Percentiles rank a stretch among this genome's conserved stretches.
phyloP scores from a whole-genome alignment of 2,329 filamentous ascomycete genomes.

The Basipetospora chlamydospora region DNA sequence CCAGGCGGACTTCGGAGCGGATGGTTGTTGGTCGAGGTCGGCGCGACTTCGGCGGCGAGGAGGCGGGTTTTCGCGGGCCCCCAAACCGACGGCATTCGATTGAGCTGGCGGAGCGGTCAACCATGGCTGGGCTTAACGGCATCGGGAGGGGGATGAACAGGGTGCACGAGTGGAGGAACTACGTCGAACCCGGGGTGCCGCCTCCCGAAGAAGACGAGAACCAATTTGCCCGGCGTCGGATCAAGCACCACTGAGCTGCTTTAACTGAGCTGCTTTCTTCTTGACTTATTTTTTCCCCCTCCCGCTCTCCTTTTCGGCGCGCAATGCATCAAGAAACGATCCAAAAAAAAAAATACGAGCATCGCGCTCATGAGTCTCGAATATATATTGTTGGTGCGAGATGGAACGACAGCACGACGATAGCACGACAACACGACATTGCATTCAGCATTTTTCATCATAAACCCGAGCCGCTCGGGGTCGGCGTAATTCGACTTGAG shows the following conservation, averaged over 20 bases:
- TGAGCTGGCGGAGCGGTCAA: slow-evolving; percentile 1
- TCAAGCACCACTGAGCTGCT: no score
- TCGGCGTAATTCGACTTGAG: no score
- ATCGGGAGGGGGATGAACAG: slow-evolving; percentile 3
- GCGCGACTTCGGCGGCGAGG: background rate
- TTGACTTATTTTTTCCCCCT: background rate
- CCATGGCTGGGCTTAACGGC: slow-evolving; percentile 4
- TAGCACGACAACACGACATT: no score
- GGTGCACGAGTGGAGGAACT: slow-evolving; percentile 5
- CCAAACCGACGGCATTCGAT: background rate
- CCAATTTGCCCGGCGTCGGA: background rate
- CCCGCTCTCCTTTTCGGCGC: background rate
- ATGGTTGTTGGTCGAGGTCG: background rate
- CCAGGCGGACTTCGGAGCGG: background rate
- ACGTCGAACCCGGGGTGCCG: slow-evolving; percentile 3
- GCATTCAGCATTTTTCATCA: no score
- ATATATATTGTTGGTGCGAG: no score
- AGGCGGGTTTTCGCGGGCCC: background rate
- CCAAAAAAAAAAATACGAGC: no score
- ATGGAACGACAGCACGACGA: no score
- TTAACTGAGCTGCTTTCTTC: no score
- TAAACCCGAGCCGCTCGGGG: no score
- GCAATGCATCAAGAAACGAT: no score
- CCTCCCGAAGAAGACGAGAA: background rate
- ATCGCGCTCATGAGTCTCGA: no score